These are phyloP conservation scores for Pythium myriotylum DNA, from an alignment of 352 stramenopile species.

Conservation along the genomic window DNA sequence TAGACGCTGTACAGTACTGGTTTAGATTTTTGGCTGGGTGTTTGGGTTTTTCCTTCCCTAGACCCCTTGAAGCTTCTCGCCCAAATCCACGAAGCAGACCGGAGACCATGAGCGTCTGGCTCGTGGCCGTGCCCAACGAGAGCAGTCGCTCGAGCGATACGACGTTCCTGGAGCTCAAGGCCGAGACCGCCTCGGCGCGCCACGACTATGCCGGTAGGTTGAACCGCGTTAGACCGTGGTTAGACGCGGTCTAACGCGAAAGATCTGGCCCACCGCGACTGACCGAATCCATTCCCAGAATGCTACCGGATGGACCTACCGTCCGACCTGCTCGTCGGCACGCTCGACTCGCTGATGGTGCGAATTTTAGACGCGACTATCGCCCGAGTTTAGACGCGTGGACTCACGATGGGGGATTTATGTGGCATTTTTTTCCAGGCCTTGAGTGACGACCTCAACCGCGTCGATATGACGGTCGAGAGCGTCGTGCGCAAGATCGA, in stretches of 20 bases:
- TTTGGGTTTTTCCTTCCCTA: slow-evolving; percentile 9
- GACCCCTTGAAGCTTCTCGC: slow-evolving; percentile 26
- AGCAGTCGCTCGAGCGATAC: slow-evolving; percentile 78
- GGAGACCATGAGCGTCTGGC: slow-evolving; percentile 64
- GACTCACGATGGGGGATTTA: too few relatives aligned
- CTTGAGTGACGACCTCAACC: slow-evolving; percentile 94
- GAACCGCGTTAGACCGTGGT: not conserved
- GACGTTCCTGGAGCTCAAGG: slow-evolving; percentile 85
- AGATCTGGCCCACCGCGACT: not conserved
- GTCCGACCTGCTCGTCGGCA: slow-evolving; percentile 95
- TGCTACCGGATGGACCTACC: slow-evolving; percentile 90
- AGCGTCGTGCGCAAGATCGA: slow-evolving; percentile 97
- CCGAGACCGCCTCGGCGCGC: slow-evolving; percentile 77
- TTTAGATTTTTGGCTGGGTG: slow-evolving; percentile 15
- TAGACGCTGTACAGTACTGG: not conserved
- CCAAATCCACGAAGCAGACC: not conserved
- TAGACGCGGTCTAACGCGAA: slow-evolving; percentile 2
- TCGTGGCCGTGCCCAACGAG: slow-evolving; percentile 87
- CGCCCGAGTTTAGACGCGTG: not conserved
- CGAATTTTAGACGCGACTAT: slow-evolving; percentile 3
- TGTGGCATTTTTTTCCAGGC: too few relatives aligned
- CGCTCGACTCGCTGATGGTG: slow-evolving; percentile 97
- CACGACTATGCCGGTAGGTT: slow-evolving; percentile 76
- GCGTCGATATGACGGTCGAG: slow-evolving; percentile 95
- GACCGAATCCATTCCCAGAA: slow-evolving; percentile 32